Evolutionary conservation across 1,284 basidiomycete species (phyloP).

Genomic region (Cronartium quercuum): DNA sequence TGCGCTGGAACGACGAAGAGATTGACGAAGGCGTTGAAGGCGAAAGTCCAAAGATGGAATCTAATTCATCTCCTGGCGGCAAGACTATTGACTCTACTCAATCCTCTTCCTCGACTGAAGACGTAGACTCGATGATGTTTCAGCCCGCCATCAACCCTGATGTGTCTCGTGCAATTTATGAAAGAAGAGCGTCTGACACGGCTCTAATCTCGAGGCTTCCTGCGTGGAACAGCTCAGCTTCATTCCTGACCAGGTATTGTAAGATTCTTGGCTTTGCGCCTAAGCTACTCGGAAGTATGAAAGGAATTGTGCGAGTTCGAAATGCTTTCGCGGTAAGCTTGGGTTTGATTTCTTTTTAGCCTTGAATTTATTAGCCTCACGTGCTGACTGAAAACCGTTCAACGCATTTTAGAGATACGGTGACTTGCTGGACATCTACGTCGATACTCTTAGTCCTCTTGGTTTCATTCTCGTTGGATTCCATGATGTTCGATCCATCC

Average conservation of each 20-base stretch:
- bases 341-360: neutral
- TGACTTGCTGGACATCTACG: conserved; percentile 30
- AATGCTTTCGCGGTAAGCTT: conserved; percentile 31
- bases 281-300: conserved; percentile 37
- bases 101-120: neutral
- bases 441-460: conserved; percentile 32
- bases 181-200: too few species aligned
- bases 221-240: neutral
- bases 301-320: conserved; percentile 32
- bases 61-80: neutral
- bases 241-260: conserved; percentile 14
- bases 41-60: neutral
- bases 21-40: neutral
- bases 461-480: conserved; percentile 35
- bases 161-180: neutral
- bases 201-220: neutral
- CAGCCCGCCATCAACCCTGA: neutral
- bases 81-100: neutral
- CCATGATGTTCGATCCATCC: conserved; percentile 19
- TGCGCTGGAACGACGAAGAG: conserved; percentile 17
- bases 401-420: conserved; percentile 9
- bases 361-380: neutral
- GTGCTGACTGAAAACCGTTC: neutral
- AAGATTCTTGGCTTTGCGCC: conserved; percentile 28
- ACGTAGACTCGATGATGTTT: neutral